Percentiles rank a stretch among this genome's conserved stretches.
Conservation (phyloP, 495 filamentous ascomycete genomes). For the Daldinia loculata region DNA sequence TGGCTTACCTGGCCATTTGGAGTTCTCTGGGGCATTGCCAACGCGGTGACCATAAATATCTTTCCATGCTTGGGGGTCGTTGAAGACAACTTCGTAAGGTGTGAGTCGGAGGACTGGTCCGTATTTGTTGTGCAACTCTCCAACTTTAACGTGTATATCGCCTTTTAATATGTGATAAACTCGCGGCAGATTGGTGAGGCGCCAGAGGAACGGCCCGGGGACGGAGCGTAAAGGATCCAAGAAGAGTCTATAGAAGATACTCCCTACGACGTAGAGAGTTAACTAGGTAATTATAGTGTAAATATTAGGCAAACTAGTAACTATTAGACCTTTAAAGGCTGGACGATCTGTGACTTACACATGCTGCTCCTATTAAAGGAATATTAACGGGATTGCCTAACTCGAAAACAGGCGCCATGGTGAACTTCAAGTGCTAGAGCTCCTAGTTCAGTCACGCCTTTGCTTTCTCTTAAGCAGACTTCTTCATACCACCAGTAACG, state of each 20-base stretch:
- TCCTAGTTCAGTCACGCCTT: not conserved
- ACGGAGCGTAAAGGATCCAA: conserved; percentile 60
- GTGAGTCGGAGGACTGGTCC: conserved; percentile 64
- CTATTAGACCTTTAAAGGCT: not conserved
- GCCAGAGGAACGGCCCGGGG: conserved; percentile 59
- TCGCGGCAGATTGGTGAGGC: conserved; percentile 49
- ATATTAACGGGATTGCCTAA: not conserved
- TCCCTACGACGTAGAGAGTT: conserved; percentile 28
- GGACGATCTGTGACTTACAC: conserved; percentile 9
- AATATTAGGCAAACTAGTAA: not conserved
- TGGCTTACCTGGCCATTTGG: conserved; percentile 44
- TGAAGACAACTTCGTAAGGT: conserved; percentile 63
- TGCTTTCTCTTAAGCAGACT: not conserved
- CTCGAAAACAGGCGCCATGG: conserved; percentile 28
- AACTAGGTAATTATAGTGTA: conserved; percentile 24
- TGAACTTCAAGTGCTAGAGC: not conserved
- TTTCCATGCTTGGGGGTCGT: conserved; percentile 60
- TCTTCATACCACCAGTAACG: not conserved
- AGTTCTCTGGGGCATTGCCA: conserved; percentile 43
- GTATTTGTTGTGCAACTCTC: conserved; percentile 59
- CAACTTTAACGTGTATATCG: conserved; percentile 52
- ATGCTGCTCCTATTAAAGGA: conserved; percentile 8
- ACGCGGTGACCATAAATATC: conserved; percentile 62
- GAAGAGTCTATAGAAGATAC: conserved; percentile 55
- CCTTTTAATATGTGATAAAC: conserved; percentile 46